Conservation (phyloP, 2,329 filamentous ascomycete genomes). For the Colletotrichum sublineola region DNA sequence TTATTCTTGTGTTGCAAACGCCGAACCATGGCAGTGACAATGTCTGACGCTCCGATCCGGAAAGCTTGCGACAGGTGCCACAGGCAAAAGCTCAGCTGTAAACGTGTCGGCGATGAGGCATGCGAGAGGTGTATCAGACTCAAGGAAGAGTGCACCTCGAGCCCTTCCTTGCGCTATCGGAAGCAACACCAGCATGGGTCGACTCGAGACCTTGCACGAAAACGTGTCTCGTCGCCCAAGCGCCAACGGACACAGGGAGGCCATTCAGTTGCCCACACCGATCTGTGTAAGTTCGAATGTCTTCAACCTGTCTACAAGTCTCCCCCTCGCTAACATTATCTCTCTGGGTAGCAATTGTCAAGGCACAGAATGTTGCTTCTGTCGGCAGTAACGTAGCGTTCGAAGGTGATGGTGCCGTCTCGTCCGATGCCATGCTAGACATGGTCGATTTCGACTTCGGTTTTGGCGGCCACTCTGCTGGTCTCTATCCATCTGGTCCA, state of each 20-base stretch:
- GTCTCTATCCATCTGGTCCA: constrained; percentile 46
- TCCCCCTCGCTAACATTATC: constrained; percentile 33
- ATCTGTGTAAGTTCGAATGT: constrained; percentile 52
- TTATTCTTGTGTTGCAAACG: constrained; percentile 40
- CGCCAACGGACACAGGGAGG: constrained; percentile 53
- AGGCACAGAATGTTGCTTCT: constrained; percentile 28
- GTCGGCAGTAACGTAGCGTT: constrained; percentile 20
- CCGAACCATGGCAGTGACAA: constrained; percentile 48
- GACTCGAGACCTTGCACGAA: constrained; percentile 23
- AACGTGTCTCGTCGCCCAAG: constrained; percentile 52
- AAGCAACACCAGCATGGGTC: constrained; percentile 46
- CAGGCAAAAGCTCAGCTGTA: constrained; percentile 61
- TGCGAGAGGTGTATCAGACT: constrained; percentile 60
- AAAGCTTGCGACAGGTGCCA: constrained; percentile 64
- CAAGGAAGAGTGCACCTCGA: constrained; percentile 59
- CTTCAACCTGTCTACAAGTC: constrained; percentile 35
- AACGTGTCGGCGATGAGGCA: constrained; percentile 54
- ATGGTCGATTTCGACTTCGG: constrained; percentile 53
- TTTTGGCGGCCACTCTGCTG: constrained; percentile 49
- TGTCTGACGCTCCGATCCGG: constrained; percentile 56
- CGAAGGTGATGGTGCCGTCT: constrained; percentile 48
- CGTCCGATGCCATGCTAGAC: constrained; percentile 49
- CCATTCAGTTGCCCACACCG: constrained; percentile 51
- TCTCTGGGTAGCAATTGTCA: constrained; percentile 36
- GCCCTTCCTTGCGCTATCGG: constrained; percentile 56